These are phyloP conservation scores for Lanzia echinophila DNA, from an alignment of 2,329 filamentous ascomycete genomes.

Conservation along the genomic window DNA sequence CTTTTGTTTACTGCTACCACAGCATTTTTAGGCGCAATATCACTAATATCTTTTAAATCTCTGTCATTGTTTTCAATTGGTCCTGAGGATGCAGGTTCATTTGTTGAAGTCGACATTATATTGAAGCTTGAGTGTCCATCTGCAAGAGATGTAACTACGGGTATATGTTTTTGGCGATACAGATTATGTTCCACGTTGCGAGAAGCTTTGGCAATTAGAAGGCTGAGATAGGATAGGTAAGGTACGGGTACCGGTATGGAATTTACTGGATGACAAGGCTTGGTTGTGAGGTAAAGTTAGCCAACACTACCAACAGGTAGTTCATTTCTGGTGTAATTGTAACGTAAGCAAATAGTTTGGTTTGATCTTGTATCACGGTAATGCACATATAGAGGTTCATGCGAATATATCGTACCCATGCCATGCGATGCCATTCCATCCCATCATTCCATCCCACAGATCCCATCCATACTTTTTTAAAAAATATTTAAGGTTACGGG, in stretches of 20 bases:
- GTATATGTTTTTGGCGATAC: not conserved
- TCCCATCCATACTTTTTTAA: too few species aligned
- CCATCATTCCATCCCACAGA: too few species aligned
- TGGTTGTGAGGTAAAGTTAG: not conserved
- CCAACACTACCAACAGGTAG: too few species aligned
- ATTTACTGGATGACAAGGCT: not conserved
- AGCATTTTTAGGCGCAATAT: slow-evolving; percentile 19
- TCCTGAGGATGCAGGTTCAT: slow-evolving; percentile 12
- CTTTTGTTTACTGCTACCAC: slow-evolving; percentile 21
- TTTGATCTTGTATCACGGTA: too few species aligned
- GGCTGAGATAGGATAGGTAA: not conserved
- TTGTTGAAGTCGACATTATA: slow-evolving; percentile 19
- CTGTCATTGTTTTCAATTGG: not conserved
- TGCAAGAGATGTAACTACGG: not conserved
- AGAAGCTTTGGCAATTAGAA: slow-evolving; percentile 3
- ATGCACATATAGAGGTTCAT: too few species aligned
- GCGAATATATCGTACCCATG: too few species aligned
- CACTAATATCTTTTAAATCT: slow-evolving; percentile 10
- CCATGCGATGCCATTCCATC: too few species aligned
- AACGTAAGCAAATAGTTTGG: too few species aligned
- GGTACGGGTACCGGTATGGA: too few species aligned
- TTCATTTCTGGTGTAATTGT: too few species aligned
- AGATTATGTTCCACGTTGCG: too few species aligned
- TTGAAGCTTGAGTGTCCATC: not conserved
- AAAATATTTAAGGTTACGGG: too few species aligned